phyloP scores from a whole-genome alignment of 768 basidiomycete species.

The Mycena vitilis region DNA sequence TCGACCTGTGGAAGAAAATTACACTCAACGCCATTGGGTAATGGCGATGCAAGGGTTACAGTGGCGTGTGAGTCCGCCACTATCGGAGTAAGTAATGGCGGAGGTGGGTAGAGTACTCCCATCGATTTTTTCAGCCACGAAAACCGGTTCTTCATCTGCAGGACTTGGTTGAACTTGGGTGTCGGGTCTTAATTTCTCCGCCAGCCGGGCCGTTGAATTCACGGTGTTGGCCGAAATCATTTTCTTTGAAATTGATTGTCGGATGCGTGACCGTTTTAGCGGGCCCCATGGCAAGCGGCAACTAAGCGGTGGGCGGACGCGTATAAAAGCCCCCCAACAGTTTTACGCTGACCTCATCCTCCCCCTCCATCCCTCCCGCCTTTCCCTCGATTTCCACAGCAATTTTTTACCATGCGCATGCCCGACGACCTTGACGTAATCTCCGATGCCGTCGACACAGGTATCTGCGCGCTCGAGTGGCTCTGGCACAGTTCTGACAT shows the following conservation, averaged over 20 bases:
- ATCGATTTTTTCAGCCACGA: not conserved
- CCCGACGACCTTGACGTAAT: constrained; percentile 52
- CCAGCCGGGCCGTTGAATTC: not conserved
- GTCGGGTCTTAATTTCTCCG: too few relatives aligned
- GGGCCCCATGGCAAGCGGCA: not conserved
- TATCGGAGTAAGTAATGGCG: not conserved
- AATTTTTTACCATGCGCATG: constrained; percentile 19
- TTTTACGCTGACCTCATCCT: not conserved
- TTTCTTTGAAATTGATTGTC: constrained; percentile 1
- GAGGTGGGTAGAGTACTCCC: not conserved
- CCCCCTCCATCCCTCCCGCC: not conserved
- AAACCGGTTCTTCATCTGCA: not conserved
- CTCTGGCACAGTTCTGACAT: not conserved
- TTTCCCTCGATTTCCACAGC: not conserved
- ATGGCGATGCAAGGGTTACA: not conserved
- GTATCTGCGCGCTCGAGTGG: constrained; percentile 38
- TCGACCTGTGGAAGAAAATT: not conserved
- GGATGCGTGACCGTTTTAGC: constrained; percentile 6
- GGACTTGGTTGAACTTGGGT: not conserved
- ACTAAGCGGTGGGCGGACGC: not conserved
- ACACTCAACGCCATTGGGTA: not conserved
- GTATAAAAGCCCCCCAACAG: not conserved
- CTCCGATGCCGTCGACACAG: constrained; percentile 63
- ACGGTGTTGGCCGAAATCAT: not conserved
- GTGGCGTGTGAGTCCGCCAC: not conserved